Conservation (phyloP, 768 basidiomycete genomes). For the Mycena galericulata region DNA sequence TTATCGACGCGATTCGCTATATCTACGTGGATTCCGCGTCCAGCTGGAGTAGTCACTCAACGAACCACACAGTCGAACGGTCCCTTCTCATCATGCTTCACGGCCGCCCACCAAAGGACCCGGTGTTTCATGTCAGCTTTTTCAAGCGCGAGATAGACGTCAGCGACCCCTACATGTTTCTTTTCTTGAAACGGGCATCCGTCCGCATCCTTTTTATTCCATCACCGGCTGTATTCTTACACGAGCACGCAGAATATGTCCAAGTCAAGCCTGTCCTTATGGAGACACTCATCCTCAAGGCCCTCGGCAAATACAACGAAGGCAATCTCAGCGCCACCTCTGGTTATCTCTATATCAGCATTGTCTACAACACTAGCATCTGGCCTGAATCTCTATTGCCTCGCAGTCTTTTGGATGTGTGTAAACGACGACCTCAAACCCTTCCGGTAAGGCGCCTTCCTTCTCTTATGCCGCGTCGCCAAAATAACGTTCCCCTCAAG, state of each 20-base stretch:
- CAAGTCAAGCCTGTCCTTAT: conserved; percentile 92
- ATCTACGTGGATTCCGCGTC: conserved; percentile 67
- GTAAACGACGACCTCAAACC: conserved; percentile 91
- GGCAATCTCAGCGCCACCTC: conserved; percentile 87
- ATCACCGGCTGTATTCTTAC: background rate
- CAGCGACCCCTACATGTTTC: conserved; percentile 94
- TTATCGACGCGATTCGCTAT: conserved; percentile 94
- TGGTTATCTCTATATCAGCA: conserved; percentile 91
- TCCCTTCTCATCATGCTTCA: conserved; percentile 93
- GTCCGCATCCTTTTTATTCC: conserved; percentile 55
- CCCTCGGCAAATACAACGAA: conserved; percentile 88
- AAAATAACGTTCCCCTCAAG: conserved; percentile 50
- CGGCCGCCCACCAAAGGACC: conserved; percentile 88
- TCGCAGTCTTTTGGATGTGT: conserved; percentile 97
- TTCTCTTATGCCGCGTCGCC: background rate
- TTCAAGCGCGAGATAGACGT: conserved; percentile 90
- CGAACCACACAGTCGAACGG: conserved; percentile 75
- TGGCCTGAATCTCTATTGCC: conserved; percentile 86
- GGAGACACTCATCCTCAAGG: conserved; percentile 88
- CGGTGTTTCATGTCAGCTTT: conserved; percentile 86
- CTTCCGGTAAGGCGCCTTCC: conserved; percentile 78
- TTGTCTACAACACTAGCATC: conserved; percentile 88
- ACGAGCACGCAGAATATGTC: conserved; percentile 84
- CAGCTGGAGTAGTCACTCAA: background rate
- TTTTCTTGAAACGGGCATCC: conserved; percentile 93